Percentiles rank a stretch among this genome's conserved stretches.
These are phyloP conservation scores for Ophiocordyceps polyrhachis-furcata DNA, from an alignment of 2,329 filamentous ascomycete genomes.

Conservation along the genomic window DNA sequence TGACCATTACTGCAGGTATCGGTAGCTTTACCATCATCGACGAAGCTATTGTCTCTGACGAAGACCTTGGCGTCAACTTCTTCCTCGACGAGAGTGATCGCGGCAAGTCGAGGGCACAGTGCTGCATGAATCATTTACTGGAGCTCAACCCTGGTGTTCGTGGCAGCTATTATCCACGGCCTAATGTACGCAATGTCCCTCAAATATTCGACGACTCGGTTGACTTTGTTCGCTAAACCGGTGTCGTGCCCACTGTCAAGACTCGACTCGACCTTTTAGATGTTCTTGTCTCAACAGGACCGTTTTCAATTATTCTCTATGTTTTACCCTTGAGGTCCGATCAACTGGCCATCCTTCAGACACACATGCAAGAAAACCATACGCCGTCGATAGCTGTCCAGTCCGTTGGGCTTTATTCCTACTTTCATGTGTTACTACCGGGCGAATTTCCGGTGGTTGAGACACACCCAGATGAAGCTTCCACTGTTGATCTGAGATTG, in stretches of 20 bases:
- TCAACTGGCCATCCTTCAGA: constrained; percentile 24
- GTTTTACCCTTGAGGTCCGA: constrained; percentile 28
- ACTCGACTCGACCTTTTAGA: constrained; percentile 17
- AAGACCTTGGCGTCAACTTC: constrained; percentile 90
- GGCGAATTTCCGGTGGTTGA: constrained; percentile 83
- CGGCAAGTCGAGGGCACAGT: constrained; percentile 60
- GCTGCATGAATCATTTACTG: constrained; percentile 55
- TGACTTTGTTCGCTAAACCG: background rate
- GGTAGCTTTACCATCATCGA: constrained; percentile 87
- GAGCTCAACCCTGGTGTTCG: constrained; percentile 89
- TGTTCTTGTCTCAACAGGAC: constrained; percentile 20
- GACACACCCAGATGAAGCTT: constrained; percentile 78
- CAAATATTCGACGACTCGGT: no score
- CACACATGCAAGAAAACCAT: constrained; percentile 32
- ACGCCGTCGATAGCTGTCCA: constrained; percentile 69
- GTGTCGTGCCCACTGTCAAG: constrained; percentile 6
- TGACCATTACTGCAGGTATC: constrained; percentile 35
- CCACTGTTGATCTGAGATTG: constrained; percentile 69
- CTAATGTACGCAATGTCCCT: background rate
- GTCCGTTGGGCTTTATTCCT: constrained; percentile 81
- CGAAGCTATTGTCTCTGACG: constrained; percentile 53
- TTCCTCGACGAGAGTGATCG: constrained; percentile 69
- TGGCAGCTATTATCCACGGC: constrained; percentile 46
- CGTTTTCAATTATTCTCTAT: constrained; percentile 37
- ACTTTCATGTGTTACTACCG: constrained; percentile 63